These are phyloP conservation scores for Debaryomyces subglobosus DNA, from an alignment of 1,139 yeast genomes.

Conservation along the genomic window DNA sequence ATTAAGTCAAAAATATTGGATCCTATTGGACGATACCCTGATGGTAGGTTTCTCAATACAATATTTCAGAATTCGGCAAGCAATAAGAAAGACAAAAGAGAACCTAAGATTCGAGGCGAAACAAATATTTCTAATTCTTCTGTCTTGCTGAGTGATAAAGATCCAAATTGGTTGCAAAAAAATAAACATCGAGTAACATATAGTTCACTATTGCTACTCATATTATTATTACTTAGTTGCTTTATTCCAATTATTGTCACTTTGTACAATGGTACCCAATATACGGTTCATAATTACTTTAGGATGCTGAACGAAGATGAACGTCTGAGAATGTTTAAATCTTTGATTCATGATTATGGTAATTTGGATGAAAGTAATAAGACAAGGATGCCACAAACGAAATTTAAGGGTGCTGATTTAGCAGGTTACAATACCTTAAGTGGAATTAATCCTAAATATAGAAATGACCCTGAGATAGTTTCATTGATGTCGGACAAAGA, in stretches of 20 bases:
- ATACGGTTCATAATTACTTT: conserved; percentile 23
- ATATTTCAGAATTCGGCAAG: background rate
- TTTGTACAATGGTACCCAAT: conserved; percentile 25
- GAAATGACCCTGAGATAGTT: conserved; percentile 30
- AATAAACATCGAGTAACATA: conserved; percentile 8
- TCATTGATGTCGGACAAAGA: conserved; percentile 33
- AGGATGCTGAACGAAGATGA: conserved; percentile 9
- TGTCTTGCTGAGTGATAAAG: background rate
- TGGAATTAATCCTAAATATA: conserved; percentile 32
- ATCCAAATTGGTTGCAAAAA: conserved; percentile 3
- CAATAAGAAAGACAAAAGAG: background rate
- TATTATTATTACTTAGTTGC: conserved; percentile 20
- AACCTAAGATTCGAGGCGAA: background rate
- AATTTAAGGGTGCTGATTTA: conserved; percentile 12
- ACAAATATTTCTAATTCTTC: background rate
- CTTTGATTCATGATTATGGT: conserved; percentile 7
- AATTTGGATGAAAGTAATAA: background rate
- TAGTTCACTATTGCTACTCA: conserved; percentile 14
- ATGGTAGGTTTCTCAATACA: background rate
- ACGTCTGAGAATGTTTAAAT: conserved; percentile 11
- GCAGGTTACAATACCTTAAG: conserved; percentile 20
- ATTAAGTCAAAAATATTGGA: background rate
- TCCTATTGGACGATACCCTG: background rate
- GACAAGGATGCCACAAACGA: background rate
- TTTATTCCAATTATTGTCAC: conserved; percentile 26